These are phyloP conservation scores for Cornus kousa DNA, from an alignment of 148 eudicot species.

Conservation along the genomic window DNA sequence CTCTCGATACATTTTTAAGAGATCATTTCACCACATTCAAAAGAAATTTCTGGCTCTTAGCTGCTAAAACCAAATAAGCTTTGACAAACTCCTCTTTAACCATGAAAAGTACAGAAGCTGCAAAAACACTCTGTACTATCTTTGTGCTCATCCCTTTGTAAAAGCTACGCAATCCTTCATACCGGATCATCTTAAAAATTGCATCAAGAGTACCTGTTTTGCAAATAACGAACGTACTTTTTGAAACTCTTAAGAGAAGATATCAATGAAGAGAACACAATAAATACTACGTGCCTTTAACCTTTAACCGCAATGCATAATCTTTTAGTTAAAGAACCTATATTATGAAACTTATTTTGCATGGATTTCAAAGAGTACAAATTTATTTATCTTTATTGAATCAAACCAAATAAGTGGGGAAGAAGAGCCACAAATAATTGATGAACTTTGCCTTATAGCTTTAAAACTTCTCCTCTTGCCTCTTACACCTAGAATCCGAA, in stretches of 20 bases:
- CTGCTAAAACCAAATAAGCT: constrained; percentile 36
- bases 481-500: too few species aligned
- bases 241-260: too few species aligned
- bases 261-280: background rate
- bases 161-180: constrained; percentile 79
- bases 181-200: constrained; percentile 72
- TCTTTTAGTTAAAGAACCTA: too few species aligned
- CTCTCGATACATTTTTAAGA: background rate
- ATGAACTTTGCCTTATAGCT: too few species aligned
- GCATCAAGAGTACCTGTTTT: constrained; percentile 80
- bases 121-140: constrained; percentile 92
- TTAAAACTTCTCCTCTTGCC: too few species aligned
- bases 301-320: background rate
- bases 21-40: constrained; percentile 35
- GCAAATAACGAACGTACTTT: background rate
- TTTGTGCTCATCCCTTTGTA: constrained; percentile 97
- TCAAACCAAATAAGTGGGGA: too few species aligned
- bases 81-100: constrained; percentile 91
- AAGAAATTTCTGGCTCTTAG: constrained; percentile 38
- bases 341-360: too few species aligned
- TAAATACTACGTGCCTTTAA: background rate
- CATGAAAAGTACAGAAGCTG: constrained; percentile 92
- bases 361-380: too few species aligned
- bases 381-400: too few species aligned
- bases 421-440: too few species aligned